Evolutionary conservation across 2,329 filamentous ascomycete genomes (phyloP).

Genomic region (Colletotrichum shisoi): DNA sequence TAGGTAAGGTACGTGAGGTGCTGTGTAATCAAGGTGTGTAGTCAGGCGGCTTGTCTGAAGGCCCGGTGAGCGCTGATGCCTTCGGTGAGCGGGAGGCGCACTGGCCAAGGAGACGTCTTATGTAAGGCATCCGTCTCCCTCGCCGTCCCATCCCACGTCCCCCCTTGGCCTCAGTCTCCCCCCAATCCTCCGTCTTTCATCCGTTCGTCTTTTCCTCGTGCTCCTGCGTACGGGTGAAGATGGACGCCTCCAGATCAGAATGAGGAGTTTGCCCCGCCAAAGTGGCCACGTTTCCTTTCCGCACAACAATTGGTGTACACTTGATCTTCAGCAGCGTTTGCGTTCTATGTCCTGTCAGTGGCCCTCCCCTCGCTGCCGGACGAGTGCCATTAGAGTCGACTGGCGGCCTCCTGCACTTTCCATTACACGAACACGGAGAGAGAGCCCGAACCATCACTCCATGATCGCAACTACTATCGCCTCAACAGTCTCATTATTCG

Average conservation of each 20-base stretch:
- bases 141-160: neutral
- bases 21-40: too few species aligned
- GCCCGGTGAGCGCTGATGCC: constrained; percentile 18
- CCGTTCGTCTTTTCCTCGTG: neutral
- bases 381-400: too few species aligned
- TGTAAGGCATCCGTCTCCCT: neutral
- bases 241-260: neutral
- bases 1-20: too few species aligned
- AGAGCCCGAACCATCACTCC: neutral
- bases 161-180: too few species aligned
- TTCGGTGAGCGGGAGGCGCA: neutral
- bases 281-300: too few species aligned
- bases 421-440: neutral
- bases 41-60: neutral
- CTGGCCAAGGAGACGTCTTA: neutral
- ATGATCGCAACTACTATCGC: neutral
- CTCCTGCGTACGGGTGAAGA: neutral
- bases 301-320: too few species aligned
- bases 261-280: neutral
- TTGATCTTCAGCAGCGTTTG: too few species aligned
- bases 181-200: neutral
- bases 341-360: neutral
- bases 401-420: neutral
- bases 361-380: neutral
- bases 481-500: neutral